Evolutionary conservation across 768 basidiomycete species (phyloP), one percentile per base, ranked within the genome.

Genomic region (Amanita pseudoporphyria): DNA sequence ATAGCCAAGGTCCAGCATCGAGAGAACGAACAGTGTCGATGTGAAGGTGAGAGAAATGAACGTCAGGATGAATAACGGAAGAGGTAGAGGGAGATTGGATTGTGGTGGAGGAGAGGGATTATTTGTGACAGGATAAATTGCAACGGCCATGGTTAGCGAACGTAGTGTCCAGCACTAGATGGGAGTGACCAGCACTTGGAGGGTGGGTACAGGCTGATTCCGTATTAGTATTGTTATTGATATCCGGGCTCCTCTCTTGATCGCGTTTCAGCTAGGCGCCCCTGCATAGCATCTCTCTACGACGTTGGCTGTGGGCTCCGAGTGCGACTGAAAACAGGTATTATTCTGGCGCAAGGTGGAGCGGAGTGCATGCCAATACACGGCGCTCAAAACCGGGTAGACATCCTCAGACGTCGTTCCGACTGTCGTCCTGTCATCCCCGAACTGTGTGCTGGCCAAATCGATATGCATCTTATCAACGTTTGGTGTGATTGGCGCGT

Each of bases 1-100:
- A 35, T 64, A 58, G 28, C 65, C 65, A 5, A 65, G 50, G 52
- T 68, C 67, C 32, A 67, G 62, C 56, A 65, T 55, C 0, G 65
- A 67, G 24, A 65, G 41, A 51, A 65, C 53, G 26, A 68, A 53
- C 7, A 62, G 51, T n/a, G 57, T 47, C 33, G 49, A 56, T 36
- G 66, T 54, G 9, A 56, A 57, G 10, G 56, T 40, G 24, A 64
- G 44, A 1, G 65, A 66, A 16, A 58, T 51, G 35, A 54, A 58
- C 22, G 61, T 62, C 40, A 64, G 56, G 37, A 63, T 53, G 49
- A 66, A 59, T 31, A 66, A 51, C 44, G 61, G 56, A 31, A 56
- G 56, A 3, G 62, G 62, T 21, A 66, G 58, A 40, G 51, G 58
- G 49, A 54, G 52, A 32, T 32, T 33, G 31, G 44, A 13, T 13